Base-by-base conservation (phyloP, 306 rosid genomes). In the Trichosanthes truncata region DNA sequence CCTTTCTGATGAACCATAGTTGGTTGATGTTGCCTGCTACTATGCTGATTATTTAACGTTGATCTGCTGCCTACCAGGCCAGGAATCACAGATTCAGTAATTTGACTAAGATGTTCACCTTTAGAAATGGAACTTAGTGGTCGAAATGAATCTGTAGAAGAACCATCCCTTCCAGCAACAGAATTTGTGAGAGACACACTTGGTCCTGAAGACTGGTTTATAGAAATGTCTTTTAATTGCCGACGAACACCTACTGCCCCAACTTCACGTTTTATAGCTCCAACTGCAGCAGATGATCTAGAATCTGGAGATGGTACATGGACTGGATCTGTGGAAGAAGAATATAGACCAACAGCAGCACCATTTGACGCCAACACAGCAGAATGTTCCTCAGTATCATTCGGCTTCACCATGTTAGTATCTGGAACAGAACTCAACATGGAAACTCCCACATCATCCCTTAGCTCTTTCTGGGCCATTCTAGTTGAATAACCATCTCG, bases 261-360 rank as follows among this genome's bases (percentile, higher is more conserved):
- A 68, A 96, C 97, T 83, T 93, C 99, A 72, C 99, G 98, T 85
- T 90, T 90, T 81, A 96, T 96, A 40, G 99, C 98, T 76, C 99
- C 99, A 83, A 94, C 93, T 84, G 85, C 81, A 72, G 93, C 96
- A 55, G 92, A 88, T 56, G 96, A 84, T 85, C 97, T 89, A 76
- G 97, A 90, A 90, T 96, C 98, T 57, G 98, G 98, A 79, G 99
- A 93, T 63, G 99, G 99, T 69, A 96, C 98, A 77, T 96, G 99
- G 80, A 96, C 99, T 23, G 99, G 99, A 88, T 96, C 99, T 23
- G 94, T 91, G 59, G 98, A 87, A 84, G 99, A 96, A 56, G 96
- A 91, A 91, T 96, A 93, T 79, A 96, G 86, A 78, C 98, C 98
- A 74, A 96, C 84, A 83, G 89, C 89, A 83, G 98, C 88, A 82